Evolutionary conservation across 73 alveolate species (phyloP).

Genomic region (Symbiodinium pilosum): DNA sequence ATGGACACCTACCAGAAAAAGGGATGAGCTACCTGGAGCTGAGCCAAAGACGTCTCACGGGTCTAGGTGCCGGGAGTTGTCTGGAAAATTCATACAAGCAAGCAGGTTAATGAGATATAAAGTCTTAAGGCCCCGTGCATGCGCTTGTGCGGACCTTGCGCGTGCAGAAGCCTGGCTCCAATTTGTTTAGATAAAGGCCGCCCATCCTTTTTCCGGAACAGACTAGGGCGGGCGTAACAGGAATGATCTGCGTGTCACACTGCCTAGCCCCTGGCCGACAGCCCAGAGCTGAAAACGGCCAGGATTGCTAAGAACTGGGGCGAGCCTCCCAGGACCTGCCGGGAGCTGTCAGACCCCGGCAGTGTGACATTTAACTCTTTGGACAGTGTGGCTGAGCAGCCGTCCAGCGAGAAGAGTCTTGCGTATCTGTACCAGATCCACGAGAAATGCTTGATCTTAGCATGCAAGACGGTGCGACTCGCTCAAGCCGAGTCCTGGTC

Average conservation of each 20-base stretch:
- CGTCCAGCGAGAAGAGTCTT: neutral
- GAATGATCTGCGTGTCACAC: neutral
- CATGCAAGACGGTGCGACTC: too few species aligned
- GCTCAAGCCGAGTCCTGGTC: too few species aligned
- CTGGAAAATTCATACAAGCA: too few species aligned
- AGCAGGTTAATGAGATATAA: too few species aligned
- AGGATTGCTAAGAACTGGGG: neutral
- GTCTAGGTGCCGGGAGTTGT: too few species aligned
- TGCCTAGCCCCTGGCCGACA: neutral
- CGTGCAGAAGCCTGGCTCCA: neutral
- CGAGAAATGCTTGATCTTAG: too few species aligned
- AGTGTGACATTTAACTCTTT: neutral
- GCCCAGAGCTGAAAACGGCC: neutral
- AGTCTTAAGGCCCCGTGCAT: too few species aligned
- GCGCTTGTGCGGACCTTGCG: neutral
- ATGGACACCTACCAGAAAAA: slow-evolving; percentile 1
- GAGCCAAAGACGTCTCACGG: too few species aligned
- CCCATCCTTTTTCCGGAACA: neutral
- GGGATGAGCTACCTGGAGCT: neutral
- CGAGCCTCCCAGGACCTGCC: neutral
- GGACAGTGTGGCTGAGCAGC: neutral
- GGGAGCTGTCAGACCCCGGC: slow-evolving; percentile 12
- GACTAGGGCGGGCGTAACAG: neutral
- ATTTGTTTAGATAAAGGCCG: neutral
- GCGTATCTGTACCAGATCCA: too few species aligned